Conservation (phyloP, 441 rosid genomes). For the Populus hybrid region DNA sequence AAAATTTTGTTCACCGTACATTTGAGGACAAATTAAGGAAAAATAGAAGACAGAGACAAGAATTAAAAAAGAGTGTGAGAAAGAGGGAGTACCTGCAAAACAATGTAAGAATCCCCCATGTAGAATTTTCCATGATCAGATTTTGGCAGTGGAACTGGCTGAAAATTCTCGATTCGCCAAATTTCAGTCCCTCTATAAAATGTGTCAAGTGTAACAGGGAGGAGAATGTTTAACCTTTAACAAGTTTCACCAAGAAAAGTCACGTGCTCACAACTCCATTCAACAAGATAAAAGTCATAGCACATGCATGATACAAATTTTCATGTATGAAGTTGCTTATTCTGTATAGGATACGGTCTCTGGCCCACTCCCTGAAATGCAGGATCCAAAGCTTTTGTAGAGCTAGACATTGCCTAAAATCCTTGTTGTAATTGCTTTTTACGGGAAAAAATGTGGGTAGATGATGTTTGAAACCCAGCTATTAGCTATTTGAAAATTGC, state of each 20-base stretch:
- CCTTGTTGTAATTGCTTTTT: slow-evolving; percentile 24
- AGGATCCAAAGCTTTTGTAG: slow-evolving; percentile 81
- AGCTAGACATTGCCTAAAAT: slow-evolving; percentile 58
- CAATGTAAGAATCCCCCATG: slow-evolving; percentile 88
- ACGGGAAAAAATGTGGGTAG: slow-evolving; percentile 11
- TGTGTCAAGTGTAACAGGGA: slow-evolving; percentile 56
- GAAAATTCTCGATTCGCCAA: slow-evolving; percentile 97
- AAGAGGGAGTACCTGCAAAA: slow-evolving; percentile 63
- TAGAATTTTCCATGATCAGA: slow-evolving; percentile 94
- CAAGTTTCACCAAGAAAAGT: background rate
- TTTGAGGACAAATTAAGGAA: background rate
- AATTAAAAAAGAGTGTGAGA: background rate
- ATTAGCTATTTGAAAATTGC: slow-evolving; percentile 19
- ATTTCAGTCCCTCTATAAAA: slow-evolving; percentile 86
- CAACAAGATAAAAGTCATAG: background rate
- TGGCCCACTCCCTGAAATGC: slow-evolving; percentile 97
- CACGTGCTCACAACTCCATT: background rate
- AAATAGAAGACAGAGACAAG: background rate
- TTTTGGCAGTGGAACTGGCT: slow-evolving; percentile 77
- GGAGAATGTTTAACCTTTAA: slow-evolving; percentile 15
- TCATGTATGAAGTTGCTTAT: slow-evolving; percentile 6
- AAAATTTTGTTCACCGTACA: background rate
- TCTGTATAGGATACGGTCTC: slow-evolving; percentile 71
- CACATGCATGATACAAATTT: slow-evolving; percentile 7
- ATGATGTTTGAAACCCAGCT: slow-evolving; percentile 16